Percentiles rank a stretch among this genome's conserved stretches.
Conservation (phyloP, 2,329 filamentous ascomycete species). For the Sarocladium strictum region DNA sequence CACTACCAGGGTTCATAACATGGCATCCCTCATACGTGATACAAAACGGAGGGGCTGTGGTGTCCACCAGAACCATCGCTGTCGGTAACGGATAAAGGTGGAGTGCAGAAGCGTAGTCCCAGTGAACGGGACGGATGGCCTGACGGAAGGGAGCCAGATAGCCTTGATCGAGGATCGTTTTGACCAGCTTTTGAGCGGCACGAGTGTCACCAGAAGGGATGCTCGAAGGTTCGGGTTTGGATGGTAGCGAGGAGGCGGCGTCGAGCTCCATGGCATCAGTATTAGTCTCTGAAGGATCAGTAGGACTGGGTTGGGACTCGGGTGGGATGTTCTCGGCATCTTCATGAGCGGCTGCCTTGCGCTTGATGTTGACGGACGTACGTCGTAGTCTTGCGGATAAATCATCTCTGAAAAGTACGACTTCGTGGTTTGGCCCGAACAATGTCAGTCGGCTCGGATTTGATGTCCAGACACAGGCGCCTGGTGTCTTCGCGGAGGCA, state of each 20-base stretch:
- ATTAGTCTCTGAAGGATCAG: constrained; percentile 13
- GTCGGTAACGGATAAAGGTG: constrained; percentile 86
- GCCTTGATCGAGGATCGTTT: constrained; percentile 86
- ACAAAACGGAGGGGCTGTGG: constrained; percentile 74
- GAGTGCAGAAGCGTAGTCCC: constrained; percentile 75
- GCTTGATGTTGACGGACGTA: constrained; percentile 65
- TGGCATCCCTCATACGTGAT: constrained; percentile 93
- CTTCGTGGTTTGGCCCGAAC: constrained; percentile 83
- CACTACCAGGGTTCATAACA: constrained; percentile 83
- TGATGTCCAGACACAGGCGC: constrained; percentile 74
- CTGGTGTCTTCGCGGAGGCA: constrained; percentile 34
- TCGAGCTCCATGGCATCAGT: constrained; percentile 36
- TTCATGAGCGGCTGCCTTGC: constrained; percentile 27
- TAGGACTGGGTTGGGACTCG: constrained; percentile 10
- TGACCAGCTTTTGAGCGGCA: constrained; percentile 72
- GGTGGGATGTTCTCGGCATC: constrained; percentile 22
- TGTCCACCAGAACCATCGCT: constrained; percentile 74
- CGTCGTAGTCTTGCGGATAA: constrained; percentile 73
- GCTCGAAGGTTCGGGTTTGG: constrained; percentile 5
- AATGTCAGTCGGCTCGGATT: constrained; percentile 79
- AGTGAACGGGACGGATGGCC: constrained; percentile 73
- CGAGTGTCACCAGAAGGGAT: constrained; percentile 38
- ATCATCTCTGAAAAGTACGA: constrained; percentile 84
- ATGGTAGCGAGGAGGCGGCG: constrained; percentile 16
- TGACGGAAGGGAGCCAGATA: constrained; percentile 82